Base-by-base conservation (phyloP, 306 rosid genomes). In the Quercus gilva region DNA sequence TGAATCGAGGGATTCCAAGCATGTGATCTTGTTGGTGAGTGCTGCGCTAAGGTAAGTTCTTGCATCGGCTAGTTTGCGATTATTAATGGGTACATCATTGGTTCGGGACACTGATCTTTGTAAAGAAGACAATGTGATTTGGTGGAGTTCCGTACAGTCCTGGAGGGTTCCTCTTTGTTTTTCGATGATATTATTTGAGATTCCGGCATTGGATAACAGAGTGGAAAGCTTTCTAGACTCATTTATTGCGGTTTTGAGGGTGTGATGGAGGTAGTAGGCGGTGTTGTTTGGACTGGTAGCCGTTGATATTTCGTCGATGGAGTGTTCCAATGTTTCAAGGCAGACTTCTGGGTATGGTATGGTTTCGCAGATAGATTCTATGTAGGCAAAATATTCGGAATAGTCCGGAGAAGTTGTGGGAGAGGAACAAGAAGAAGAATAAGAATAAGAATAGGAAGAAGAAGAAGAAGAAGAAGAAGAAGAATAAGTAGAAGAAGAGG, bases 1-100 rank as follows among this genome's bases (percentile, higher is more conserved):
- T 35, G 92, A 85, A 23, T 88, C 92, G 28, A 93, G 83, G n/a
- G 94, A 93, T 84, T 93, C 97, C 70, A 93, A 55, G 74, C 98
- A 93, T 3, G 98, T 93, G 90, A 88, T 82, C 83, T 91, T 91
- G 91, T 93, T 93, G 41, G 98, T 91, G 13, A 93, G 79, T 20
- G 97, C 90, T 74, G 97, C 98, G 80, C 98, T 93, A 14, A 93
- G 94, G 59, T 87, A 93, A 8, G 89, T 61, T 81, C 84, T 88
- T 8, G 98, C 92, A 78, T 88, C 88, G 17, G 67, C 79, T 8
- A 89, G 49, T 33, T 86, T 83, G 53, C 41, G 74, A 0, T 78
- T 26, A 26, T 79, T 25, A 26, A 79, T 53, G 17, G 74, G 15
- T 5, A 78, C 72, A 13, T 69, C 72, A 13, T 70, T 80, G 64